Conservation (phyloP, 352 stramenopile species). For the Globisporangium mamillatum region DNA sequence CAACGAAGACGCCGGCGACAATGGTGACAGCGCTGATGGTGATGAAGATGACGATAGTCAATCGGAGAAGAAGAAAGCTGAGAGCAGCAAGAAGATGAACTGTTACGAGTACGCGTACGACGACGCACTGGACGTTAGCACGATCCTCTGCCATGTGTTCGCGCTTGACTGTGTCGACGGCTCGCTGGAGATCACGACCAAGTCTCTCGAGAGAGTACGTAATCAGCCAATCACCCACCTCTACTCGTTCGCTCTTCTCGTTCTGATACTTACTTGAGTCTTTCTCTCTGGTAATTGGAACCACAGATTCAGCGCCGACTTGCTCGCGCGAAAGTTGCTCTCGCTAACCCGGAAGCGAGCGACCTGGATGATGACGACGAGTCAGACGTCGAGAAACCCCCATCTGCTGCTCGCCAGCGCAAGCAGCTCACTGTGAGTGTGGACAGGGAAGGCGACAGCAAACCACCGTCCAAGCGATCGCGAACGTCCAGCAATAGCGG, state of each 20-base stretch:
- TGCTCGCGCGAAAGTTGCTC: constrained; percentile 1
- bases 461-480: neutral
- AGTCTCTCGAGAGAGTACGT: constrained; percentile 50
- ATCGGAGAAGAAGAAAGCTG: neutral
- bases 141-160: constrained; percentile 5
- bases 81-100: neutral
- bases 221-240: too few species aligned
- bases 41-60: neutral
- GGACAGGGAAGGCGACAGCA: neutral
- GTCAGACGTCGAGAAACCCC: constrained; percentile 5
- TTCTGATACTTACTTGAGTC: neutral
- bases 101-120: constrained; percentile 57
- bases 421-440: neutral
- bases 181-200: constrained; percentile 53
- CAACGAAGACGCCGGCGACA: neutral
- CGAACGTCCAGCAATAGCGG: neutral
- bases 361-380: neutral
- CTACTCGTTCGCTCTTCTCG: too few species aligned
- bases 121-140: constrained; percentile 45
- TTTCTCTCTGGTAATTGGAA: neutral
- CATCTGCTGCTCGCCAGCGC: neutral
- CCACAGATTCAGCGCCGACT: constrained; percentile 6
- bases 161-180: constrained; percentile 37
- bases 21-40: neutral
- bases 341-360: neutral